Evolutionary conservation across 2,329 filamentous ascomycete genomes (phyloP).

Genomic region (Phaeosphaeria sp.): DNA sequence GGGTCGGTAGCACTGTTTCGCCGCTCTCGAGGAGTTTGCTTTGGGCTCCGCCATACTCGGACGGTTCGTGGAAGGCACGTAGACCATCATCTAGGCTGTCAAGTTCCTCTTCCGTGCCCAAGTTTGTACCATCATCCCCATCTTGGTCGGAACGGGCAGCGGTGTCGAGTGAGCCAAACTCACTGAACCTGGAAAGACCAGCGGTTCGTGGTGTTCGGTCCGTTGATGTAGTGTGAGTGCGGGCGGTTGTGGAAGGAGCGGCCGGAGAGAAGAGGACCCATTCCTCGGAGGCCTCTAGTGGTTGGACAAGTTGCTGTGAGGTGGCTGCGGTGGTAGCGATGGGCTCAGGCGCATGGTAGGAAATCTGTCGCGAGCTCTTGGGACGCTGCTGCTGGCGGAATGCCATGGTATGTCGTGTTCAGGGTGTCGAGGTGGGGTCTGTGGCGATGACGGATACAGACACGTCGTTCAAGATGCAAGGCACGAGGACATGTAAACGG

Average conservation of each 20-base stretch:
- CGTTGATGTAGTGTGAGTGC: constrained; percentile 71
- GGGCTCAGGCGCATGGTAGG: constrained; percentile 39
- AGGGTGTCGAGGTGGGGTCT: constrained; percentile 11
- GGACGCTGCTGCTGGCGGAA: constrained; percentile 49
- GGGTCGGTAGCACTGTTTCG: constrained; percentile 79
- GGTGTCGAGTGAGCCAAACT: constrained; percentile 79
- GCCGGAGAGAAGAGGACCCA: constrained; percentile 88
- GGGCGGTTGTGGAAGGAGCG: constrained; percentile 68
- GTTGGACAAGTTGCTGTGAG: constrained; percentile 51
- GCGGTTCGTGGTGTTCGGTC: constrained; percentile 69
- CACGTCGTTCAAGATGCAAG: constrained; percentile 19
- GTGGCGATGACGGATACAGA: constrained; percentile 24
- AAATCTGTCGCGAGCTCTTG: constrained; percentile 41
- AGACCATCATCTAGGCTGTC: constrained; percentile 94
- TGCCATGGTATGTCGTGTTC: constrained; percentile 38
- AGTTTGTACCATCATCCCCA: constrained; percentile 49
- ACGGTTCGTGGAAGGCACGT: constrained; percentile 79
- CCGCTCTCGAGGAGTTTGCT: constrained; percentile 61
- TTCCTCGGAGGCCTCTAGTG: constrained; percentile 79
- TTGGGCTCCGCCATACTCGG: constrained; percentile 50
- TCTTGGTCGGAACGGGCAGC: constrained; percentile 63
- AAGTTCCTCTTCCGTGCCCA: constrained; percentile 68
- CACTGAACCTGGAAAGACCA: constrained; percentile 76
- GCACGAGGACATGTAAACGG: constrained; percentile 22
- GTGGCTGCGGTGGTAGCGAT: constrained; percentile 28